Base-by-base conservation (phyloP, 2,329 filamentous ascomycete species). In the Diaporthe longicolla region DNA sequence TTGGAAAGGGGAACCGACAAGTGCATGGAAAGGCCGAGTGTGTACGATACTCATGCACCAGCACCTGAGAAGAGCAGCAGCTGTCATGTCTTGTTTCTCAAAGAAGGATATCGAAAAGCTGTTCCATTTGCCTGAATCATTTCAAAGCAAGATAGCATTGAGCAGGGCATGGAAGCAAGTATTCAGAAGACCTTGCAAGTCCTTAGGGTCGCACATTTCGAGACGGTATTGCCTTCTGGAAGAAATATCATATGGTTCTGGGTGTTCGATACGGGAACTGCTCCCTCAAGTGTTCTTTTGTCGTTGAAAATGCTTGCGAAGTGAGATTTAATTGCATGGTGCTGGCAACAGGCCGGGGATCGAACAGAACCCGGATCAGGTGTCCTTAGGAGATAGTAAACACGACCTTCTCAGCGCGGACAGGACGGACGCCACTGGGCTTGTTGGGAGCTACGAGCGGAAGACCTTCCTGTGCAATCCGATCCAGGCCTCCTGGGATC, bases 401-500 rank as follows among this genome's bases (percentile, higher is more conserved):
- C 35, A 69, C 65, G 9, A 69, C 29, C 65, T 69, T 69, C 48
- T 69, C 65, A 17, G 45, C 65, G 26, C 48, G 29, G 26, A 69
- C 54, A 26, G 65, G 65, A 32, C 48, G 35, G 17, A 37, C 29
- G 17, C 15, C 55, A 24, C 17, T 58, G 11, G n/a, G 48, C n/a
- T 37, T 43, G 29, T 50, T 40, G n/a, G 45, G 32, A 2, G 40
- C 55, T 0, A 82, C 70, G 32, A 83, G 74, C 1, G 70, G 19
- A 55, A 82, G 79, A 0, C 79, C 81, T 54, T 82, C 81, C 0
- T 70, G 54, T 0, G 76, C 75, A 8, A 82, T 76, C 6, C 57
- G 74, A 3, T 79, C 76, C 1, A 83, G 68, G 0, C 79, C 80
- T 0, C 81, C 81, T 0, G 79, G 79, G 80, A 82, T 82, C 0